Base-by-base conservation (phyloP, 2,329 filamentous ascomycete genomes). In the Lecanicillium sp. region DNA sequence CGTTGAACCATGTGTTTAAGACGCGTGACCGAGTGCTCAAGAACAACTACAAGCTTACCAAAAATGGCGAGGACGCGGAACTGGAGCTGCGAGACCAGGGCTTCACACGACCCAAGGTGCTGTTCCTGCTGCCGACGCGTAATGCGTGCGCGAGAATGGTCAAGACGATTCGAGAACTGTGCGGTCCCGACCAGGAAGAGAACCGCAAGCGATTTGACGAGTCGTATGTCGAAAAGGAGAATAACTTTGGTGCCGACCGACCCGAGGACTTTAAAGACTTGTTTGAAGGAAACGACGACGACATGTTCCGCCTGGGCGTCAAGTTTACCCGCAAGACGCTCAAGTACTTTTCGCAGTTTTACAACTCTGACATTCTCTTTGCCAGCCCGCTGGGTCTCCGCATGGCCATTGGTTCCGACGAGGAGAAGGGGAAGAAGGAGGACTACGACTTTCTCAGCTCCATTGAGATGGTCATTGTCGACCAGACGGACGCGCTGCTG, bases 301-400 rank as follows among this genome's bases (percentile, higher is more conserved):
- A 98, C 63, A 92, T 94, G 76, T 98, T 97, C 65, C 80, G 90
- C 3, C 69, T 97, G 2, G 92, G 90, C n/a, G 63, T 98, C 55
- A 98, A 97, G 61, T 94, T 98, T 58, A 97, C 92, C 0, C 79
- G 92, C 44, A 97, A 96, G 63, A 94, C 88, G 0, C 72, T 97
- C 56, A 97, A 96, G 59, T 92, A 85, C 58, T 98, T 94, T 65
- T 77, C 90, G 0, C 84, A 88, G 45, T 98, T 98, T 59, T 97
- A 97, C 68, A 90, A 84, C 58, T 95, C 89, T 9, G 92, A 98
- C 57, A 88, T 98, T 47, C 87, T 98, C 40, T 72, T 98, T 39
- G 88, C 87, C 17, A 94, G 87, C 49, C 87, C 92, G 0, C 70
- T 98, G 3, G 92, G 92, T 10, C 71, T 98, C 13, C 84, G 88